Evolutionary conservation across 306 rosid genomes (phyloP).

Genomic region (Pueraria montana): DNA sequence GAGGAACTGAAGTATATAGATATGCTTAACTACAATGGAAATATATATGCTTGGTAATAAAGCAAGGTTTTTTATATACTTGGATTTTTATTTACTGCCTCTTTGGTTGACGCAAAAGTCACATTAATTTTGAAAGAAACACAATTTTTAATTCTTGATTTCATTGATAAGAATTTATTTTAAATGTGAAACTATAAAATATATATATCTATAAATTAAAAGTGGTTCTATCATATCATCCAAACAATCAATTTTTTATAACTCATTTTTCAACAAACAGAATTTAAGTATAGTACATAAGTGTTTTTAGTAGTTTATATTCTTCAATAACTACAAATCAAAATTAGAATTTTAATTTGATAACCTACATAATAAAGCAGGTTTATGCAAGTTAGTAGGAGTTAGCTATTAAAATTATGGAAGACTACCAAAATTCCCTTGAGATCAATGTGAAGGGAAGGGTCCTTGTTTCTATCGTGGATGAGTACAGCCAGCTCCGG

Average conservation of each 20-base stretch:
- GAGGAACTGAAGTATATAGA: slow-evolving; percentile 5
- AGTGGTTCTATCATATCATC: neutral
- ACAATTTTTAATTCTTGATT: neutral
- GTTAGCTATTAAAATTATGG: slow-evolving; percentile 1
- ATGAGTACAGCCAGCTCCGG: slow-evolving; percentile 93
- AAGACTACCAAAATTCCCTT: slow-evolving; percentile 82
- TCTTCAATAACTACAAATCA: too few relatives aligned
- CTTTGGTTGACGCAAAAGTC: neutral
- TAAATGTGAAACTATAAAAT: too few relatives aligned
- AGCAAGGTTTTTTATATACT: slow-evolving; percentile 30
- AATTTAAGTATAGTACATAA: neutral
- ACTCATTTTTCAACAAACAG: neutral
- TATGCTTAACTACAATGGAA: slow-evolving; percentile 14
- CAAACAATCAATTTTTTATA: neutral
- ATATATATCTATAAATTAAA: too few relatives aligned
- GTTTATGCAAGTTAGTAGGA: neutral
- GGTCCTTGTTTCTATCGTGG: slow-evolving; percentile 68
- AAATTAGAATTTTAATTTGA: neutral
- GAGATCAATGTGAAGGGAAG: slow-evolving; percentile 73
- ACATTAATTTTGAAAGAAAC: neutral
- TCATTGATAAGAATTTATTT: neutral
- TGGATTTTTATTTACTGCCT: neutral
- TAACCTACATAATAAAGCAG: neutral
- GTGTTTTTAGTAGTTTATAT: too few relatives aligned
- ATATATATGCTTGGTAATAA: slow-evolving; percentile 22